Evolutionary conservation across 2,329 filamentous ascomycete species (phyloP), one percentile per base, ranked within the genome.

Genomic region (Colletotrichum cuscutae): DNA sequence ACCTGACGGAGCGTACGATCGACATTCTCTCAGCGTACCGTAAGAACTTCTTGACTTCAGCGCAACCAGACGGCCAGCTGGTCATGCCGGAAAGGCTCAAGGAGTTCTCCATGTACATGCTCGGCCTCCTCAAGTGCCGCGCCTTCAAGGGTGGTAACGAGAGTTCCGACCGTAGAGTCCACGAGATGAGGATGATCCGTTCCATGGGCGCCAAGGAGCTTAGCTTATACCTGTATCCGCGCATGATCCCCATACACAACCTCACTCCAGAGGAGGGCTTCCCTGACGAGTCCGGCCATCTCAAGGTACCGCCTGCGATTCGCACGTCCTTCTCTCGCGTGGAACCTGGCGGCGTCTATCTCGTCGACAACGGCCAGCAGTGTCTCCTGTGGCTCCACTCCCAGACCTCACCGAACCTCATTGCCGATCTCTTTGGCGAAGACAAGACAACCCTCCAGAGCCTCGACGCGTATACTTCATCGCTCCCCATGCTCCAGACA

Each of bases 61-160:
- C 91, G 3, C 94, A 97, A 79, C 96, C 97, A 9, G 94, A 95
- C 1, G 94, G 95, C 5, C 95, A 99, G 82, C 90, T 99, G 35
- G 95, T 99, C 35, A 91, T 99, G 83, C 97, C 97, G 0, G 97
- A 99, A 84, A 94, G 96, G 76, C 89, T 99, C 35, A 98, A 98
- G 81, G 97, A 99, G 81, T 95, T 98, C 78, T 92, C 93, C 78
- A 98, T 99, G 95, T 98, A 97, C 82, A 94, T 97, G 84, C 91
- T 99, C 11, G 93, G 94, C 60, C 86, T 98, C 75, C 85, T 97
- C 80, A 99, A 99, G 83, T 95, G 91, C 69, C 91, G 97, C 71
- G 95, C 96, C 3, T 95, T 98, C 85, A 98, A 98, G 86, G 94
- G 94, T 64, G 96, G 96, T 71, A 92, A 93, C 76, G 97, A 99